Conservation (phyloP, 2,329 filamentous ascomycete species). For the Tolypocladium cylindrosporum region DNA sequence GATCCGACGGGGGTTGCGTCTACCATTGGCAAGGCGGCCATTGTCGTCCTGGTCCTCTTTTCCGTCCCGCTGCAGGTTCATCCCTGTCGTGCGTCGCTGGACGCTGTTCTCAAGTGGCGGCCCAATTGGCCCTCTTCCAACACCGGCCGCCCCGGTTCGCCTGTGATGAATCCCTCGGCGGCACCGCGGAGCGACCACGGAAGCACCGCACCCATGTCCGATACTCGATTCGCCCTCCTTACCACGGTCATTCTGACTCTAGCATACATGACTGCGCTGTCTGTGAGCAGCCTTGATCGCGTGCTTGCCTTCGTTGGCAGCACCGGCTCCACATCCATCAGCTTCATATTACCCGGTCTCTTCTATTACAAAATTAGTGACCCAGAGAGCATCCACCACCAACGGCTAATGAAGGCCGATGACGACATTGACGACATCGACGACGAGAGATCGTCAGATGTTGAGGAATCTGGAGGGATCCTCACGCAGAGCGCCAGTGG, state of each 20-base stretch:
- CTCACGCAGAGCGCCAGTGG: slow-evolving; percentile 36
- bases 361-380: slow-evolving; percentile 99
- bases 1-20: slow-evolving; percentile 51
- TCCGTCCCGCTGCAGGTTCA: slow-evolving; percentile 94
- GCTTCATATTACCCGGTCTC: slow-evolving; percentile 88
- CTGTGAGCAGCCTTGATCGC: slow-evolving; percentile 78
- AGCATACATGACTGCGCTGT: slow-evolving; percentile 83
- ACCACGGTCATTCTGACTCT: slow-evolving; percentile 78
- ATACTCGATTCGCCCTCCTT: slow-evolving; percentile 79
- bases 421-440: slow-evolving; percentile 60
- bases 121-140: slow-evolving; percentile 40
- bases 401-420: slow-evolving; percentile 80
- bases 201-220: slow-evolving; percentile 59
- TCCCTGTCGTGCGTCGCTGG: slow-evolving; percentile 87
- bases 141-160: slow-evolving; percentile 28
- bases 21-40: slow-evolving; percentile 88
- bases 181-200: slow-evolving; percentile 39
- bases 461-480: slow-evolving; percentile 31
- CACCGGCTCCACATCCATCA: slow-evolving; percentile 90
- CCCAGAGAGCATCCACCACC: slow-evolving; percentile 77
- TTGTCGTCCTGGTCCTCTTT: slow-evolving; percentile 92
- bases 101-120: slow-evolving; percentile 90
- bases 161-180: slow-evolving; percentile 27
- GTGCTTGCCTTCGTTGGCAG: slow-evolving; percentile 93
- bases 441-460: slow-evolving; percentile 32